Base-by-base conservation (phyloP, 2,329 filamentous ascomycete species). In the Beauveria australis region DNA sequence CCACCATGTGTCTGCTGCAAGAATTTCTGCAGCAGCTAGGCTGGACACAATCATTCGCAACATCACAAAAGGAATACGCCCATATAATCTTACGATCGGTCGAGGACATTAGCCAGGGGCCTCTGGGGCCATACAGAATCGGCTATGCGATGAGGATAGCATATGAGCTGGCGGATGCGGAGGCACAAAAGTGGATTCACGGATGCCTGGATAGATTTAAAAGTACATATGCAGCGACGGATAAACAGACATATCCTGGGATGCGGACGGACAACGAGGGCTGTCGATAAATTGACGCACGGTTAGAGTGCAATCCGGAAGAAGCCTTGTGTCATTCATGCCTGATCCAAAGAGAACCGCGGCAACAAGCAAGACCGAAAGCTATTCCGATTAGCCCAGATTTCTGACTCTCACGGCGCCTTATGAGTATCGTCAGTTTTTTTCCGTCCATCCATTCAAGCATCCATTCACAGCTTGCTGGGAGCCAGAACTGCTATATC, bases 401-500 rank as follows among this genome's bases (percentile, higher is more conserved):
- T 6, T 37, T 37, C 6, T 14, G 12, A 37, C 3, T 6, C 33
- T 16, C 33, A 16, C 33, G 14, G 33, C 14, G 33, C 14, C 12
- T 37, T 37, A 14, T 37, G 33, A 37, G 5, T 37, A 37, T 37
- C 14, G 33, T 37, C 14, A 3, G 5, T 6, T 14, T 37, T 14
- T 37, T 6, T 16, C 33, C 33, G 16, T 16, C 16, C 12, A 37
- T 16, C 14, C 33, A 16, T 37, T 6, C 14, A 37, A 12, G 33
- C 33, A 37, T 37, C 33, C 5, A 16, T 37, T 59, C 41, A 60
- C 58, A 60, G 14, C 33, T 60, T 60, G 43, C 53, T 60, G 47
- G 73, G 69, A 6, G 61, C 63, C 64, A 69, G 57, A 41, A 70
- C 52, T 40, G 75, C 74, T 24, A 88, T 67, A 61, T 85, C 81